Conservation (phyloP, 1,284 basidiomycete species). For the Puccinia brachypodii region DNA sequence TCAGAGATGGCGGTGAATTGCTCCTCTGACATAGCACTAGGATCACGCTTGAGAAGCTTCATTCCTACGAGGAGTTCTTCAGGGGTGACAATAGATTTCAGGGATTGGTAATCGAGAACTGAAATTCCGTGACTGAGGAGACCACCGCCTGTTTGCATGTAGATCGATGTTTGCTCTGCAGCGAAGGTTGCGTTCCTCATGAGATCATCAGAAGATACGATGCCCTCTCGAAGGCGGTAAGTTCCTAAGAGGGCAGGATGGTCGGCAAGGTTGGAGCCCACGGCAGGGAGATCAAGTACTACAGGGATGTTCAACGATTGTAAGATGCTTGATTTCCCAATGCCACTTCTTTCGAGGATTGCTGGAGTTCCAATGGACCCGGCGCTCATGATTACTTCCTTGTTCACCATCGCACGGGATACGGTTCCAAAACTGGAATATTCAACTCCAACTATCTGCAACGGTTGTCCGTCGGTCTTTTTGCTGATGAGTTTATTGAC, state of each 20-base stretch:
- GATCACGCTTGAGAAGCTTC: slow-evolving; percentile 7
- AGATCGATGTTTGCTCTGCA: slow-evolving; percentile 14
- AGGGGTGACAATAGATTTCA: slow-evolving; percentile 7
- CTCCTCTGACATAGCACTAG: neutral
- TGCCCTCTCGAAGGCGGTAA: slow-evolving; percentile 20
- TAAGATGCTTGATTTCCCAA: slow-evolving; percentile 51
- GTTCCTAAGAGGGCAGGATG: slow-evolving; percentile 33
- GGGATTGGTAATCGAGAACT: slow-evolving; percentile 25
- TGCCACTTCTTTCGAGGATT: slow-evolving; percentile 54
- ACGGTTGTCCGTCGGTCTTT: neutral
- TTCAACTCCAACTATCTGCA: slow-evolving; percentile 24
- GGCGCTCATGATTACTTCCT: slow-evolving; percentile 53
- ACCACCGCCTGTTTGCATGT: slow-evolving; percentile 17
- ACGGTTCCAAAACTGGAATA: slow-evolving; percentile 12
- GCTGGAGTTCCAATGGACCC: slow-evolving; percentile 54
- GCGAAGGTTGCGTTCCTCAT: slow-evolving; percentile 24
- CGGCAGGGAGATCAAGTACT: slow-evolving; percentile 50
- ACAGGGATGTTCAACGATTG: slow-evolving; percentile 48
- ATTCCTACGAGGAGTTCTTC: slow-evolving; percentile 34
- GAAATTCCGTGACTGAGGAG: slow-evolving; percentile 22
- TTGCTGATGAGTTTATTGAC: slow-evolving; percentile 32
- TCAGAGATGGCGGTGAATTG: slow-evolving; percentile 4
- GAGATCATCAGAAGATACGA: slow-evolving; percentile 39
- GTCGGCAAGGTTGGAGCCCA: slow-evolving; percentile 51
- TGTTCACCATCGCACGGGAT: slow-evolving; percentile 46